Conservation (phyloP, 2,329 filamentous ascomycete species). For the Neophaeococcomyces aloes region DNA sequence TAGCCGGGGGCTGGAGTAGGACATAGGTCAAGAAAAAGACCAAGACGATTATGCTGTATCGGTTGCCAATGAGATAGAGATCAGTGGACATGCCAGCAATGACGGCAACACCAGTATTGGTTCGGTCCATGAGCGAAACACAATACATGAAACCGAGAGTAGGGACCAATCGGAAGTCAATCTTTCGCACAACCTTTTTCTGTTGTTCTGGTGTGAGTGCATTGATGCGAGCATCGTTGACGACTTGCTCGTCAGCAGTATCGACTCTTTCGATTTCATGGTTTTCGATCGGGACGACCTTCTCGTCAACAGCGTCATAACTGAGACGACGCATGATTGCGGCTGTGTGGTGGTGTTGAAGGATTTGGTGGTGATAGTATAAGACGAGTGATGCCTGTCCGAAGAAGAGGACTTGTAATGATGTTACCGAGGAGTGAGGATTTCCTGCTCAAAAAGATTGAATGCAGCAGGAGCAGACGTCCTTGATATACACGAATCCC, state of each 20-base stretch:
- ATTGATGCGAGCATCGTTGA: slow-evolving; percentile 9
- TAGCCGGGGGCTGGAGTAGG: slow-evolving; percentile 60
- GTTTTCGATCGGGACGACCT: not conserved
- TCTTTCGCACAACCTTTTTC: slow-evolving; percentile 54
- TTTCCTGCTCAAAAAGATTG: not conserved
- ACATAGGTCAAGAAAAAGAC: slow-evolving; percentile 68
- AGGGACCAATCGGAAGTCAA: slow-evolving; percentile 56
- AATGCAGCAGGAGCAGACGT: not conserved
- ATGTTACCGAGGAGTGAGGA: not conserved
- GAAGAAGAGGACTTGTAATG: no score
- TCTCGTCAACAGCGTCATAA: no score
- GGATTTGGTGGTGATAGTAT: no score
- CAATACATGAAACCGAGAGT: slow-evolving; percentile 61
- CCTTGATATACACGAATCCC: slow-evolving; percentile 1
- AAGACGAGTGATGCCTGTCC: no score
- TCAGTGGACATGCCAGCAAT: slow-evolving; percentile 46
- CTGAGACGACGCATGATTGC: no score
- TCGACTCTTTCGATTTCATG: slow-evolving; percentile 3
- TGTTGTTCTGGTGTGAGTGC: slow-evolving; percentile 40
- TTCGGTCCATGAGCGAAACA: slow-evolving; percentile 67
- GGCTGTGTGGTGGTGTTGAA: no score
- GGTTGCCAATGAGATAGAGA: slow-evolving; percentile 15
- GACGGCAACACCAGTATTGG: slow-evolving; percentile 60
- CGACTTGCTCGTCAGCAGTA: not conserved
- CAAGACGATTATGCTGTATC: slow-evolving; percentile 52